Percentiles rank a stretch among this genome's conserved stretches.
These are phyloP conservation scores for Podila verticillata DNA, from an alignment of 192 early-diverging fungal genomes.

Conservation along the genomic window DNA sequence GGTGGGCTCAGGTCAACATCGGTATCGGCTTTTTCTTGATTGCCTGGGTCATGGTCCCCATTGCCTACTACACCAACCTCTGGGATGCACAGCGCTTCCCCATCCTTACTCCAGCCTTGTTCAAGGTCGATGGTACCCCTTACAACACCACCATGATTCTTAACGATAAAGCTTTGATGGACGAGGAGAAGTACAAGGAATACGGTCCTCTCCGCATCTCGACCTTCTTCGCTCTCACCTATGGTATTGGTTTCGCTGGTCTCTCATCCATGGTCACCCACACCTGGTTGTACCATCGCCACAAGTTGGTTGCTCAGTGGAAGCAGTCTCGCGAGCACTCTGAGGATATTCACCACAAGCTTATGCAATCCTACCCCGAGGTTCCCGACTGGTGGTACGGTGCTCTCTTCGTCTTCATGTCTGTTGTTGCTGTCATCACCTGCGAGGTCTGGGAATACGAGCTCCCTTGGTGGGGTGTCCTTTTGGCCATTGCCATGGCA, in stretches of 20 bases:
- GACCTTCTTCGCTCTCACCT: no score
- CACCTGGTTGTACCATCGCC: no score
- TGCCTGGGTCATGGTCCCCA: constrained; percentile 76
- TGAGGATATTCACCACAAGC: constrained; percentile 71
- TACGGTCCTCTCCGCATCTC: no score
- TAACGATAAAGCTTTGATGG: no score
- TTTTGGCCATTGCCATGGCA: constrained; percentile 54
- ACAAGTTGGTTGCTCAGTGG: no score
- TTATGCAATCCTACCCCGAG: constrained; percentile 73
- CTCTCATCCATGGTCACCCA: no score
- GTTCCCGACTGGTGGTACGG: constrained; percentile 67
- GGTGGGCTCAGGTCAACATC: constrained; percentile 71
- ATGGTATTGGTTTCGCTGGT: no score
- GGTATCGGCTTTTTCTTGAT: constrained; percentile 68
- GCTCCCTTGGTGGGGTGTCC: constrained; percentile 61
- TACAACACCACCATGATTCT: constrained; percentile 64
- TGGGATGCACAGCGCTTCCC: constrained; percentile 59
- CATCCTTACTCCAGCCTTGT: constrained; percentile 49
- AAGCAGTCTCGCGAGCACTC: no score
- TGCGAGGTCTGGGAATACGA: constrained; percentile 47
- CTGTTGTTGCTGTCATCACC: constrained; percentile 43
- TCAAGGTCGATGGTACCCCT: constrained; percentile 20
- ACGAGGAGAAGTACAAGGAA: no score
- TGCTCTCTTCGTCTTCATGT: constrained; percentile 49
- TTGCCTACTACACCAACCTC: constrained; percentile 70